A percentile compares a stretch with the other conserved stretches of the same genome.
Evolutionary conservation across 192 early-diverging fungal species (phyloP).

Genomic region (Geranomyces variabilis): DNA sequence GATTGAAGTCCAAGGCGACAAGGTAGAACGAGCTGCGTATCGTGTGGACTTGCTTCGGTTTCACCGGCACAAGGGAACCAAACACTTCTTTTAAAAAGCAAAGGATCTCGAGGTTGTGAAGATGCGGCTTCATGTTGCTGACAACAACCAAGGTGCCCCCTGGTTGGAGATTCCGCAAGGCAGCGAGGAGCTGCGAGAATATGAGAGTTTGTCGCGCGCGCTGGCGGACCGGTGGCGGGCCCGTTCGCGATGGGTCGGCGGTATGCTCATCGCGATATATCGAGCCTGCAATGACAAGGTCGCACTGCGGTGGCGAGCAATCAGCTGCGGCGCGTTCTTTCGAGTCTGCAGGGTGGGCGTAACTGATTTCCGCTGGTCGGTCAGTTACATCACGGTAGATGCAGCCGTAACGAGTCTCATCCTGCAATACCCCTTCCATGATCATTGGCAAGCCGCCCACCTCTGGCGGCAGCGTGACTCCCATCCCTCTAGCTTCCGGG

Average conservation of each 20-base stretch:
- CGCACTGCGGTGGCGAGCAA: neutral
- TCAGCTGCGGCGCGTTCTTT: neutral
- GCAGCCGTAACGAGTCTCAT: conserved; percentile 13
- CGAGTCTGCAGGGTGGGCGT: neutral
- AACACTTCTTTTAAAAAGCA: conserved; percentile 19
- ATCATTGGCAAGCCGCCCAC: conserved; percentile 34
- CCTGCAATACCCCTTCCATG: conserved; percentile 25
- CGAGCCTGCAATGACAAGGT: conserved; percentile 34
- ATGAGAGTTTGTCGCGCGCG: conserved; percentile 27
- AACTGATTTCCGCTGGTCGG: conserved; percentile 20
- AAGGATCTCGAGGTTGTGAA: conserved; percentile 32
- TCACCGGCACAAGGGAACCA: conserved; percentile 20
- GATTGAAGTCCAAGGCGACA: conserved; percentile 23
- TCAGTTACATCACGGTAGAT: conserved; percentile 30
- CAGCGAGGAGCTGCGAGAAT: conserved; percentile 28
- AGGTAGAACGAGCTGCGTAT: conserved; percentile 34
- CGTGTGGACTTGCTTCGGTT: conserved; percentile 28
- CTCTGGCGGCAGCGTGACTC: conserved; percentile 31
- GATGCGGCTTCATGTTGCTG: conserved; percentile 36
- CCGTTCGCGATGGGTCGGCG: conserved; percentile 13
- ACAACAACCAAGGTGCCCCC: conserved; percentile 29
- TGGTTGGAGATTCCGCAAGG: conserved; percentile 12
- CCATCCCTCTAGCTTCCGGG: conserved; percentile 19
- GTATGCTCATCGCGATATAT: conserved; percentile 30
- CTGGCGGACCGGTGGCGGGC: conserved; percentile 24